Evolutionary conservation across 179 eudicot species (phyloP).

Genomic region (Silene coronaria): DNA sequence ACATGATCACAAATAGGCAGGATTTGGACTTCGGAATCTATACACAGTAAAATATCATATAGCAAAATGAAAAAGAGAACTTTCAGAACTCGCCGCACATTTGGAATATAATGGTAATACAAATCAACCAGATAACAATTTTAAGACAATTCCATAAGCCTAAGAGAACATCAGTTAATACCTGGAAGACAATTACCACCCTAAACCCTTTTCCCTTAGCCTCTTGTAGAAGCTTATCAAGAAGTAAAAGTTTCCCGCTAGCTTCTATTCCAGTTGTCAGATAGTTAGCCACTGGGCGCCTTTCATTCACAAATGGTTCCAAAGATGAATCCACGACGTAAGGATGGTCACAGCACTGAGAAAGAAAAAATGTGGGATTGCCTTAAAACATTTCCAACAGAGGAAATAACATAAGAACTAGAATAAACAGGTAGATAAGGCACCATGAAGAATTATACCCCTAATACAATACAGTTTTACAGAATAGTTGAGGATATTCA

Average conservation of each 20-base stretch:
- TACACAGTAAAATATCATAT: background rate
- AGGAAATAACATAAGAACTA: background rate
- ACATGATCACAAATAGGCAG: background rate
- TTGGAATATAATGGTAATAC: background rate
- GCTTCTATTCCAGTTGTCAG: constrained; percentile 46
- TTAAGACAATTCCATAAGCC: background rate
- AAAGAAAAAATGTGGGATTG: constrained; percentile 7
- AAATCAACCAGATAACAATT: background rate
- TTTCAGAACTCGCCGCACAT: background rate
- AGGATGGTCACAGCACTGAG: constrained; percentile 86
- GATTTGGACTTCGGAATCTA: background rate
- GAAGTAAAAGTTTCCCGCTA: constrained; percentile 64
- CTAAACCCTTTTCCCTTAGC: constrained; percentile 38
- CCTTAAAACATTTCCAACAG: background rate
- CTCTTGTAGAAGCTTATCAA: constrained; percentile 47
- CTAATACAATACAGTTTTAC: background rate
- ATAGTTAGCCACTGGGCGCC: constrained; percentile 28
- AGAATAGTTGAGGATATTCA: constrained; percentile 17
- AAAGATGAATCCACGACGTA: constrained; percentile 55
- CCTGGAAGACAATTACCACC: constrained; percentile 62
- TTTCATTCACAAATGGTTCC: constrained; percentile 32
- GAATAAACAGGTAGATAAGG: background rate
- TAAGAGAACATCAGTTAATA: constrained; percentile 10
- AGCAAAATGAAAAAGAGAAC: background rate
- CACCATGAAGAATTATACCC: background rate